Evolutionary conservation across 768 basidiomycete species (phyloP).

Genomic region (Hortiboletus flavorubellus): DNA sequence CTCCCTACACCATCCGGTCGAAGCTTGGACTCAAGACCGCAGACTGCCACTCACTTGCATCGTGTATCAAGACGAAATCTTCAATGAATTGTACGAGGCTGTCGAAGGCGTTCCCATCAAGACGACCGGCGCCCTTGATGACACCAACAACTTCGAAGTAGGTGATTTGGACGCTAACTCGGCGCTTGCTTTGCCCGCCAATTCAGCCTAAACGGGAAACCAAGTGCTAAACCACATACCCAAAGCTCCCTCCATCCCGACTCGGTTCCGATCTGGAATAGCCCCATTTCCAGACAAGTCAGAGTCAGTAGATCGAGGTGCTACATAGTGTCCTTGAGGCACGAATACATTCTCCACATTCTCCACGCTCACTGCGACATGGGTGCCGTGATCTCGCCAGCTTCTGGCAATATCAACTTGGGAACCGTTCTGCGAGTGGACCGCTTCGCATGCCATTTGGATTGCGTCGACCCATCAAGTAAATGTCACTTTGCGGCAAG

Average conservation of each 20-base stretch:
- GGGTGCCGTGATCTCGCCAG: constrained; percentile 41
- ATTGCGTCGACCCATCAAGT: constrained; percentile 56
- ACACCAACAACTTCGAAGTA: constrained; percentile 49
- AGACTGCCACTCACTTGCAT: constrained; percentile 40
- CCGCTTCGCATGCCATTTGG: constrained; percentile 21
- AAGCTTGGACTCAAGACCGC: constrained; percentile 47
- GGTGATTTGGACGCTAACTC: constrained; percentile 38
- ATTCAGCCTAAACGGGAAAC: neutral
- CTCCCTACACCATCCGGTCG: constrained; percentile 18
- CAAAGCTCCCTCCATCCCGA: constrained; percentile 44
- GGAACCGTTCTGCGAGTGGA: constrained; percentile 48
- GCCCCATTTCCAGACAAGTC: constrained; percentile 52
- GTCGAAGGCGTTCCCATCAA: neutral
- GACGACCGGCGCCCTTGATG: constrained; percentile 6
- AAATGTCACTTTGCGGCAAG: constrained; percentile 62
- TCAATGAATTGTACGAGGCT: constrained; percentile 38
- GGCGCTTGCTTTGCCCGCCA: constrained; percentile 33
- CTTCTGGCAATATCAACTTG: constrained; percentile 47
- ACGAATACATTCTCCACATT: constrained; percentile 68
- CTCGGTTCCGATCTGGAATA: constrained; percentile 57
- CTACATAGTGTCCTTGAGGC: constrained; percentile 50
- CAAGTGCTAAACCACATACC: constrained; percentile 34
- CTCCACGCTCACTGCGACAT: constrained; percentile 57
- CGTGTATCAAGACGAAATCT: constrained; percentile 59
- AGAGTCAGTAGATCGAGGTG: constrained; percentile 54